These are phyloP conservation scores for Acanthamoeba healyi DNA, from an alignment of 208 protist genomes.

Conservation along the genomic window DNA sequence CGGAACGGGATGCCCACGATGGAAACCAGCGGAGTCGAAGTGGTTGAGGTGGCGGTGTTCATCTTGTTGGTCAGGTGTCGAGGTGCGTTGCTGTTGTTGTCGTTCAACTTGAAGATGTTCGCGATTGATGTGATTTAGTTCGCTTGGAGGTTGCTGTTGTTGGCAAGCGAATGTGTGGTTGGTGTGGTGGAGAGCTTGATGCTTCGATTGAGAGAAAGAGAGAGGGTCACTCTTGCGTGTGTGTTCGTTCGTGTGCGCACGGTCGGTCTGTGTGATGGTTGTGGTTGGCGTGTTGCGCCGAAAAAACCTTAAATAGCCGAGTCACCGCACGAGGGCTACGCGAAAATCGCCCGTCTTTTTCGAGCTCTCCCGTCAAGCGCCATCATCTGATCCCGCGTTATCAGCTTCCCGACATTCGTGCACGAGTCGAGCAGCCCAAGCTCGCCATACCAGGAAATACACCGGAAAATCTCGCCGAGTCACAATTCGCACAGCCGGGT, in stretches of 20 bases:
- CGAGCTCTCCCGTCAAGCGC: not conserved
- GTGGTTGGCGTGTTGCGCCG: too few relatives aligned
- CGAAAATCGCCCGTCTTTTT: not conserved
- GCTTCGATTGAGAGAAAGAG: too few relatives aligned
- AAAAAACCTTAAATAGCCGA: not conserved
- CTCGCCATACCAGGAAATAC: too few relatives aligned
- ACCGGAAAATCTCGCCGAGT: too few relatives aligned
- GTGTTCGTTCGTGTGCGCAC: too few relatives aligned
- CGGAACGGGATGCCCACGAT: slow-evolving; percentile 48
- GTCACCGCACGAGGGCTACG: not conserved
- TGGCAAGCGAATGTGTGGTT: not conserved
- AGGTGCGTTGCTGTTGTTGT: not conserved
- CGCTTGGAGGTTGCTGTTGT: too few relatives aligned
- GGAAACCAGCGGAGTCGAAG: not conserved
- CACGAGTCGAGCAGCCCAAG: too few relatives aligned
- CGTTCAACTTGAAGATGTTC: too few relatives aligned
- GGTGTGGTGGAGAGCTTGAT: not conserved
- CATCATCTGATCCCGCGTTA: not conserved
- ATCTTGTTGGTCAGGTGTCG: not conserved
- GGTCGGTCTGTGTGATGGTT: too few relatives aligned
- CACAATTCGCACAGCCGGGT: too few relatives aligned
- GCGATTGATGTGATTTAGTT: not conserved
- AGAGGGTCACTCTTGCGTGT: too few relatives aligned
- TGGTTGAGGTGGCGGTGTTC: not conserved
- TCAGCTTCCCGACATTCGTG: too few relatives aligned